Base-by-base conservation (phyloP, 208 protist species). In the Trypanosoma theileri region DNA sequence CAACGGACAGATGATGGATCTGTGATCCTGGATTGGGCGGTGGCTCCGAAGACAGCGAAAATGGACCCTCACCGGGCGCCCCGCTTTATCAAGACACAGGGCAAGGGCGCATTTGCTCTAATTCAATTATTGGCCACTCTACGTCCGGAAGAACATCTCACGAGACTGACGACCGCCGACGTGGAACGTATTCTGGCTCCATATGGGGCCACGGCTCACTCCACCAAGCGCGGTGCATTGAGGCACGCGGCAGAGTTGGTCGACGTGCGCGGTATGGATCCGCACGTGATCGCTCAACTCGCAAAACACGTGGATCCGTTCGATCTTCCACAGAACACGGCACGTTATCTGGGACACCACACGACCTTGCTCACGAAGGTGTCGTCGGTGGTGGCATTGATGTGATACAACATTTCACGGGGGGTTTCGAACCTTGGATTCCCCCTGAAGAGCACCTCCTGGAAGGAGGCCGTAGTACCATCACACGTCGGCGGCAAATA, bases 221-320 rank as follows among this genome's bases (percentile, higher is more conserved):
- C 21, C 8, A 35, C 40, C 6, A 57, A 40, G 26, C 3, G 53
- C n/a, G 22, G 53, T 9, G 22, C 10, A 13, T 35, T 57, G 53
- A 48, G 2, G 16, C 44, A 48, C 44, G 44, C 44, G 16, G 2
- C 53, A 35, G 24, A 57, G 22, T 12, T 57, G 53, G 22, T 35
- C 12, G 53, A 2, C 7, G 31, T 4, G 8, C 13, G 11, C 0
- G 31, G 10, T 14, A 57, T 57, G 53, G 53, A 57, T 57, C 22
- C 22, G 9, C 53, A 57, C 31, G 53, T 57, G 14, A 35, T 35
- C 12, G 9, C 53, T 3, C 53, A 35, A 35, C 13, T 57, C 19
- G 53, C 53, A 35, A 24, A 35, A 16, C 53, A 57, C 22, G 53
- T 24, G 53, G 53, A 57, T 3, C 53, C 53, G 1, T 57, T 57